phyloP scores from a whole-genome alignment of 2,329 filamentous ascomycete species.

The Ophiostoma pallidulum region DNA sequence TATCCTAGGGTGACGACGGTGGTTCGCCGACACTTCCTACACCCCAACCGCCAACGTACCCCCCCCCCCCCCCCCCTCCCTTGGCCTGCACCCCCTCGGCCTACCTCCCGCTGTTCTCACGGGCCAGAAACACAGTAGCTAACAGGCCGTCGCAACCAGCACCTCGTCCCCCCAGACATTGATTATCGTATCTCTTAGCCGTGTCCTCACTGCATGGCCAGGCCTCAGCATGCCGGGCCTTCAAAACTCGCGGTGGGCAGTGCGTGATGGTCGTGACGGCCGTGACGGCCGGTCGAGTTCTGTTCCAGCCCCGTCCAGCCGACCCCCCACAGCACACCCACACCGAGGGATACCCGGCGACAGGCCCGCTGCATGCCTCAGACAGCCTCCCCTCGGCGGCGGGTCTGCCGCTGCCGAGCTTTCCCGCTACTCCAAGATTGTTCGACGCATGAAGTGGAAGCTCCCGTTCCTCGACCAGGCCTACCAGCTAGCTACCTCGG shows the following conservation, averaged over 20 bases:
- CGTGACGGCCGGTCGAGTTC: conserved; percentile 11
- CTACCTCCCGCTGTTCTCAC: too few species aligned
- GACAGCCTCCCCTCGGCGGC: neutral
- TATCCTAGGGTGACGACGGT: too few species aligned
- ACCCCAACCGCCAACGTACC: neutral
- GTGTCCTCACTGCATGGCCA: neutral
- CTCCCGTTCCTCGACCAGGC: conserved; percentile 48
- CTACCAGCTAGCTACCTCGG: conserved; percentile 37
- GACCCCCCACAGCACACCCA: too few species aligned
- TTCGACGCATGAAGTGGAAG: conserved; percentile 54
- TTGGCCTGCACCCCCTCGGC: too few species aligned
- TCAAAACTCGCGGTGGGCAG: conserved; percentile 13
- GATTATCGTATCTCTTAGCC: neutral
- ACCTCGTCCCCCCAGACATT: too few species aligned
- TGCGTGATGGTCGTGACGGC: neutral
- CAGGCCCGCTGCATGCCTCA: neutral
- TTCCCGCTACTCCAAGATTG: conserved; percentile 49
- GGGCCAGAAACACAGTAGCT: too few species aligned
- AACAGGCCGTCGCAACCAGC: too few species aligned
- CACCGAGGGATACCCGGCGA: neutral
- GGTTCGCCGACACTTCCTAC: too few species aligned
- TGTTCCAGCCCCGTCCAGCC: conserved; percentile 1
- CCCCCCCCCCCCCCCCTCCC: neutral
- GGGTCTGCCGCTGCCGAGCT: conserved; percentile 31
- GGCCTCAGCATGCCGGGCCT: conserved; percentile 11